These are phyloP conservation scores for Colletotrichum shisoi DNA, from an alignment of 2,329 filamentous ascomycete species.

Conservation along the genomic window DNA sequence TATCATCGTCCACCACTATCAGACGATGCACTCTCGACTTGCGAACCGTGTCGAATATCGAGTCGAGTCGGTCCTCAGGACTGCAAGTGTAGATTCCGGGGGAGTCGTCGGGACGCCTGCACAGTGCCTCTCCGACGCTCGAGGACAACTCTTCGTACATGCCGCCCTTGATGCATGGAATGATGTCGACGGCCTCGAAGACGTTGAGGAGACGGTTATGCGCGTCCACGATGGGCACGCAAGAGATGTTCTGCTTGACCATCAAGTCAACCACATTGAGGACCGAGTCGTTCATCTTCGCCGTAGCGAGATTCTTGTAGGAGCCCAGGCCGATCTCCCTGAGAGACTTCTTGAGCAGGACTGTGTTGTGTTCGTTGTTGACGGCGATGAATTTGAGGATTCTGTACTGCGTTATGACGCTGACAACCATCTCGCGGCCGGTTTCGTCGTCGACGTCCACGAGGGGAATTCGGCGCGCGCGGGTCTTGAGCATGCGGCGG, in stretches of 20 bases:
- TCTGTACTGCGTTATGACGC: slow-evolving; percentile 96
- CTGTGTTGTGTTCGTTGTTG: slow-evolving; percentile 84
- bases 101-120: slow-evolving; percentile 88
- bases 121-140: slow-evolving; percentile 86
- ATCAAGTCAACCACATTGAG: slow-evolving; percentile 94
- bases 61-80: slow-evolving; percentile 88
- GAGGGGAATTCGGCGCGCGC: slow-evolving; percentile 90
- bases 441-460: slow-evolving; percentile 96
- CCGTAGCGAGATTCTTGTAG: slow-evolving; percentile 81
- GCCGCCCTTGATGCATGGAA: slow-evolving; percentile 92
- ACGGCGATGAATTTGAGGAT: slow-evolving; percentile 99
- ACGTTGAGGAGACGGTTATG: slow-evolving; percentile 85
- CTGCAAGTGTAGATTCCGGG: slow-evolving; percentile 97
- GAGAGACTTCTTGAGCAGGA: slow-evolving; percentile 86
- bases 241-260: slow-evolving; percentile 92
- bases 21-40: slow-evolving; percentile 93
- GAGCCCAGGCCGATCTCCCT: slow-evolving; percentile 85
- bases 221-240: slow-evolving; percentile 88
- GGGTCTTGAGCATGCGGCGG: slow-evolving; percentile 89
- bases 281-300: slow-evolving; percentile 87
- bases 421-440: slow-evolving; percentile 88
- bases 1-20: slow-evolving; percentile 90
- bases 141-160: slow-evolving; percentile 89
- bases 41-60: slow-evolving; percentile 95
- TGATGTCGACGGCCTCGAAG: slow-evolving; percentile 97